These are phyloP conservation scores for Thraustotheca clavata DNA, from an alignment of 352 stramenopile genomes.

Conservation along the genomic window DNA sequence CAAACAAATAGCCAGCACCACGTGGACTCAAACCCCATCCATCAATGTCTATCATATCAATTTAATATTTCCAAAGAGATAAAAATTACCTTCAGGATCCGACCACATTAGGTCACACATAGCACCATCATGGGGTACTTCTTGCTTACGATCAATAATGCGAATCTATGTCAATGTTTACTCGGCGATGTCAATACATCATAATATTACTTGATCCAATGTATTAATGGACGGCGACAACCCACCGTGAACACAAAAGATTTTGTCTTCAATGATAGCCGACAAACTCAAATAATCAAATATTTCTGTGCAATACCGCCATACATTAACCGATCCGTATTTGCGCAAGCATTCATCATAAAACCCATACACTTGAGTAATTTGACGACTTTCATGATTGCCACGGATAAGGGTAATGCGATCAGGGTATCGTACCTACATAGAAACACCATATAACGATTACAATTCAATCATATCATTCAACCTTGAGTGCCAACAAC, in stretches of 20 bases:
- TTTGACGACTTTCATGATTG: conserved; percentile 98
- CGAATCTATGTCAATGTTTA: conserved; percentile 38
- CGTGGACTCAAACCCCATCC: conserved; percentile 97
- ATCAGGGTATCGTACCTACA: conserved; percentile 94
- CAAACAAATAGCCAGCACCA: conserved; percentile 98
- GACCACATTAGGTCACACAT: conserved; percentile 98
- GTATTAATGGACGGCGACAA: conserved; percentile 91
- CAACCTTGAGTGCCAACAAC: conserved; percentile 96
- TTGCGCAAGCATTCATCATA: conserved; percentile 98
- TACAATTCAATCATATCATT: neutral
- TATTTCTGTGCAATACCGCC: conserved; percentile 99
- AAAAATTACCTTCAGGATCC: conserved; percentile 69
- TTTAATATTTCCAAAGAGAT: conserved; percentile 32
- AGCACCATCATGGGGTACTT: conserved; percentile 97
- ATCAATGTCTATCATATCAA: conserved; percentile 92
- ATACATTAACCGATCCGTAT: conserved; percentile 98
- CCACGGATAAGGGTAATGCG: conserved; percentile 98
- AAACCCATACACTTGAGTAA: conserved; percentile 99
- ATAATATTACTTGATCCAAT: conserved; percentile 62
- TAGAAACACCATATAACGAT: neutral
- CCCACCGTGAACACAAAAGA: conserved; percentile 99
- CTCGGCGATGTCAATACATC: neutral
- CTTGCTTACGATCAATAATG: conserved; percentile 96
- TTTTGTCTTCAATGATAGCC: conserved; percentile 99
- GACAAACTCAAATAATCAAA: conserved; percentile 99